A percentile compares a stretch with the other conserved stretches of the same genome.
Conservation (phyloP, 2,329 filamentous ascomycete genomes). For the Xylariaceae sp. region DNA sequence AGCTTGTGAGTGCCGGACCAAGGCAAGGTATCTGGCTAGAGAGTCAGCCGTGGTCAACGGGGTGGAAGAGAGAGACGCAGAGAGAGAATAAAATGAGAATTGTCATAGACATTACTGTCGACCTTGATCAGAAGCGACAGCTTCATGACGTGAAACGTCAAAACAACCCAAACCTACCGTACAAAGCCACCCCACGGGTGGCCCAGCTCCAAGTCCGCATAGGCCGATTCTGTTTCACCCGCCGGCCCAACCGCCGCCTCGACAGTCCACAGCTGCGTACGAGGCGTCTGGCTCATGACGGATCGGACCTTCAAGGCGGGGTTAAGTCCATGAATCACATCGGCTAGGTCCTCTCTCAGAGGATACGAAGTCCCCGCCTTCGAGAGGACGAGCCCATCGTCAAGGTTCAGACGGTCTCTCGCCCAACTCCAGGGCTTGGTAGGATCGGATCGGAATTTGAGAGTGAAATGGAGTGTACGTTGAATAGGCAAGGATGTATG, state of each 20-base stretch:
- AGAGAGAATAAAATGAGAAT: background rate
- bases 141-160: background rate
- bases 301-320: conserved; percentile 48
- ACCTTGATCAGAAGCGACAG: conserved; percentile 4
- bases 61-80: background rate
- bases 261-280: conserved; percentile 67
- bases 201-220: conserved; percentile 55
- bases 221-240: conserved; percentile 51
- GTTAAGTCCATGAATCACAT: conserved; percentile 55
- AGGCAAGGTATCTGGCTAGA: conserved; percentile 65
- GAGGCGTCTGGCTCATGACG: conserved; percentile 59
- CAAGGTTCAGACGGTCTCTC: conserved; percentile 55
- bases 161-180: conserved; percentile 36
- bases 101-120: background rate
- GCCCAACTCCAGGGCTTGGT: conserved; percentile 64
- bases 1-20: conserved; percentile 72
- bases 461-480: conserved; percentile 56
- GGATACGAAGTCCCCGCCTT: conserved; percentile 30
- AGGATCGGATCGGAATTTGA: conserved; percentile 57
- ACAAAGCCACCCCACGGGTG: conserved; percentile 52
- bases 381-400: conserved; percentile 59
- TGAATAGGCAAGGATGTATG: conserved; percentile 43
- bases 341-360: conserved; percentile 37
- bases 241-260: conserved; percentile 51
- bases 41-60: conserved; percentile 16